Evolutionary conservation across 2,329 filamentous ascomycete genomes (phyloP).

Genomic region (Chalaropsis thielavioides): DNA sequence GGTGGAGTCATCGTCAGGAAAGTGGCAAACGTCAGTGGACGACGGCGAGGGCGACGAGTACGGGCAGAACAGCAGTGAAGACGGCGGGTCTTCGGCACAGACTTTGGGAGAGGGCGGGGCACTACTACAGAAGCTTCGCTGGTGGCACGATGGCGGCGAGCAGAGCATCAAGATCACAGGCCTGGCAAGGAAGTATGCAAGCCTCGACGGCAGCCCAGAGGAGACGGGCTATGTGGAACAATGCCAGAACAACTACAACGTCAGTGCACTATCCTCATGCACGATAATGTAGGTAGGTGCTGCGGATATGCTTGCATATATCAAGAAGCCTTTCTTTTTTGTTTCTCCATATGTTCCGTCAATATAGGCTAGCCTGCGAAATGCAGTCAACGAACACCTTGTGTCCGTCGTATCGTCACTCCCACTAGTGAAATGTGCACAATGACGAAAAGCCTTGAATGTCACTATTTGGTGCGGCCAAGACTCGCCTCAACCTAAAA

Average conservation of each 20-base stretch:
- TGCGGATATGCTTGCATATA: neutral
- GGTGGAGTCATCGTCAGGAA: slow-evolving; percentile 68
- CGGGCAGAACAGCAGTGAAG: neutral
- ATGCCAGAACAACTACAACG: slow-evolving; percentile 37
- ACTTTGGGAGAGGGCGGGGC: slow-evolving; percentile 39
- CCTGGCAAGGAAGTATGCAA: slow-evolving; percentile 42
- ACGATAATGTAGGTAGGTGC: slow-evolving; percentile 33
- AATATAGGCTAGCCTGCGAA: neutral
- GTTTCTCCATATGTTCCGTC: neutral
- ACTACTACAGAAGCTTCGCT: slow-evolving; percentile 61
- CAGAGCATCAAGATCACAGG: slow-evolving; percentile 69
- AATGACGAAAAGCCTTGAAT: neutral
- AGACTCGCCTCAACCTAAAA: too few relatives aligned
- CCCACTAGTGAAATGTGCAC: too few relatives aligned
- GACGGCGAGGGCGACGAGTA: slow-evolving; percentile 28
- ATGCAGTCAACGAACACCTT: too few relatives aligned
- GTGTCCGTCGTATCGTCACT: too few relatives aligned
- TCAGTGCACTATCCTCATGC: slow-evolving; percentile 32
- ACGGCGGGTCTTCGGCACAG: neutral
- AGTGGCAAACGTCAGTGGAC: slow-evolving; percentile 71
- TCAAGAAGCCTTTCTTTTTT: neutral
- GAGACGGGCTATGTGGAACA: slow-evolving; percentile 69
- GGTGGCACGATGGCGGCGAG: slow-evolving; percentile 85
- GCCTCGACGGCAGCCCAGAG: slow-evolving; percentile 41
- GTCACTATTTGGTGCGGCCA: neutral